phyloP scores from a whole-genome alignment of 2,329 filamentous ascomycete species.

The Mollisiaceae sp. region DNA sequence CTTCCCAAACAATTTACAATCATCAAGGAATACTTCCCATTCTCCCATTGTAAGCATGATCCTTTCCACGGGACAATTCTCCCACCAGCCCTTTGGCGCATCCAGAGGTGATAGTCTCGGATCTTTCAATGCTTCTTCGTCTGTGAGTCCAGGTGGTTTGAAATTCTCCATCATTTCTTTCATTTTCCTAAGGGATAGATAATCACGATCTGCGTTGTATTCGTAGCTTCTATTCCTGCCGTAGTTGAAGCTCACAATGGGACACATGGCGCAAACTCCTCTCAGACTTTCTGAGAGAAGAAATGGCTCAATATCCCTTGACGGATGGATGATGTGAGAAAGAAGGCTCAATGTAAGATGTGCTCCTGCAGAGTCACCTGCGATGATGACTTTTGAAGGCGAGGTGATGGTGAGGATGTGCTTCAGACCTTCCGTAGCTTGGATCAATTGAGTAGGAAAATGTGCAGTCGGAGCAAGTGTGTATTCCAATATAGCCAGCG shows the following conservation, averaged over 20 bases:
- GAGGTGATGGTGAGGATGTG: constrained; percentile 19
- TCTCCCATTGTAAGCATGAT: constrained; percentile 58
- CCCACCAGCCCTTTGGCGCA: constrained; percentile 58
- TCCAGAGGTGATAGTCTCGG: constrained; percentile 55
- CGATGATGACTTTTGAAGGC: constrained; percentile 67
- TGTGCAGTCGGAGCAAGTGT: constrained; percentile 26
- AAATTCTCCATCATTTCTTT: constrained; percentile 50
- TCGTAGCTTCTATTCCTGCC: constrained; percentile 48
- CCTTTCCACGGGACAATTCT: constrained; percentile 52
- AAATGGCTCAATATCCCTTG: not conserved
- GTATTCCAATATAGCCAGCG: constrained; percentile 27
- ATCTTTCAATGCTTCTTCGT: constrained; percentile 23
- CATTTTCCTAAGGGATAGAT: constrained; percentile 54
- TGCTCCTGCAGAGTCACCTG: constrained; percentile 79
- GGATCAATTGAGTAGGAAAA: constrained; percentile 27
- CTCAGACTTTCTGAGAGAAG: constrained; percentile 46
- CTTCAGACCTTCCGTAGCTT: constrained; percentile 25
- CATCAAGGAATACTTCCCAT: constrained; percentile 59
- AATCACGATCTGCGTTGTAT: constrained; percentile 54
- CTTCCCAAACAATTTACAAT: not conserved
- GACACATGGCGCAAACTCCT: constrained; percentile 57
- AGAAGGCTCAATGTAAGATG: constrained; percentile 65
- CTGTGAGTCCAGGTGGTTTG: constrained; percentile 14
- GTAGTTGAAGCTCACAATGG: constrained; percentile 58
- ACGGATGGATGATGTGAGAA: constrained; percentile 56